phyloP scores from a whole-genome alignment of 345 rosid species.

The Rhodamnia rubescens region DNA sequence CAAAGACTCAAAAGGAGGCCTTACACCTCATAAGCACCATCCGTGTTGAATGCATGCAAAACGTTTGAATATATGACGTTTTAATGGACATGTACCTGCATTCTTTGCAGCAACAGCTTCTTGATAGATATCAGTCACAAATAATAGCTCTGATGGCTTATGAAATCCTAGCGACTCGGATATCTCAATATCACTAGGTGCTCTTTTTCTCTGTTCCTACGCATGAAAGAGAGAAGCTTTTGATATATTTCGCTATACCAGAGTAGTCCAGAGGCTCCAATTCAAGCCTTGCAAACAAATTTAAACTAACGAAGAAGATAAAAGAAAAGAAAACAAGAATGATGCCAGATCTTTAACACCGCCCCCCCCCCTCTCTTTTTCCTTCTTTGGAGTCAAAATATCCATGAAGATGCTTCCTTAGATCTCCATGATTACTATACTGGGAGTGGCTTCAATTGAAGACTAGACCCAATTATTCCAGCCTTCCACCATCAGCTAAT shows the following conservation, averaged over 20 bases:
- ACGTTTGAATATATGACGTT: too few species aligned
- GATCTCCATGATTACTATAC: constrained; percentile 60
- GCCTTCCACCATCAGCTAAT: constrained; percentile 4
- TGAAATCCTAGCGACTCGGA: constrained; percentile 61
- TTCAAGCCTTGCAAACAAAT: neutral
- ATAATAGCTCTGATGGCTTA: constrained; percentile 63
- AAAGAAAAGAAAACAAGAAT: neutral
- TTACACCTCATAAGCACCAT: neutral
- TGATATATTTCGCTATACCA: neutral
- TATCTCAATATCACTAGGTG: constrained; percentile 57
- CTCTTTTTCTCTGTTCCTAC: constrained; percentile 51
- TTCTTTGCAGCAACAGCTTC: constrained; percentile 85
- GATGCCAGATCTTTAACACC: constrained; percentile 17
- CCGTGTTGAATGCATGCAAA: neutral
- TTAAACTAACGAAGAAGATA: neutral
- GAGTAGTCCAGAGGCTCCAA: neutral
- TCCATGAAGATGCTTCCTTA: constrained; percentile 68
- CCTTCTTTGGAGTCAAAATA: constrained; percentile 52
- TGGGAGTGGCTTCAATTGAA: neutral
- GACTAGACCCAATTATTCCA: neutral
- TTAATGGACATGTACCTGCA: constrained; percentile 39
- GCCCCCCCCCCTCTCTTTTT: constrained; percentile 10
- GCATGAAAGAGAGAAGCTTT: constrained; percentile 1
- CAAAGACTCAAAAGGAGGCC: neutral
- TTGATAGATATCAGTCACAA: constrained; percentile 71